Evolutionary conservation across 805 yeast genomes (phyloP), one percentile per base, ranked within the genome.

Genomic region (Kodamaea hsintzibuensis): DNA sequence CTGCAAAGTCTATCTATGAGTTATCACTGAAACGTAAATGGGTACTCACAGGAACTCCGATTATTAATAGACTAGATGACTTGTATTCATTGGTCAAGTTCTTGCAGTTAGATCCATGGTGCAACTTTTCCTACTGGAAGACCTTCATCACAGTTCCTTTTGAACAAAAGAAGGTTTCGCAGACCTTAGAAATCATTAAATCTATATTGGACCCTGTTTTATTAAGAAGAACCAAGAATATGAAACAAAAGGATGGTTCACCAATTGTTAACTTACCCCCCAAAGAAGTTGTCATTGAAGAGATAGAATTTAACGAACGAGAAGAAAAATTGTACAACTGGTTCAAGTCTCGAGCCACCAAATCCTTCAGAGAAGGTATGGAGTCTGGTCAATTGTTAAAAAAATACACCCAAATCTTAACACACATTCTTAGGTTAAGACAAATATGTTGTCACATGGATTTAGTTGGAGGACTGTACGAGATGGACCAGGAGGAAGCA

Each of bases 21-120:
- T 64, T 92, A n/a, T 62, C 71, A 8, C 83, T 89, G 61, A 73
- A 77, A 16, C 76, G 95, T 48, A 83, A 83, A 56, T 92, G 98
- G 98, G 77, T 88, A 2, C 73, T 93, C 47, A 91, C 98, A 0
- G 98, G 98, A 7, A 92, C 98, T 0, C 98, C 98, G 0, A 89
- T 92, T 27, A 88, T 91, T 40, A 92, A 92, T 67, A 74, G 92
- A 57, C 74, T 93, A 8, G 98, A 93, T 67, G 98, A 93, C 67
- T 70, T 93, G 47, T 92, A 82, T 64, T 86, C 96, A 5, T 69
- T 91, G 48, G 82, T 91, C 14, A 83, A 84, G 59, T 93, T 86
- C 62, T 70, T 93, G 47, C 77, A 84, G 43, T 70, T 92, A n/a
- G 90, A 89, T 60, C 98, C 98, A 0, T 93, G 98, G 98, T 77